Base-by-base conservation (phyloP, 495 filamentous ascomycete species). In the Thermothielavioides terrestris region DNA sequence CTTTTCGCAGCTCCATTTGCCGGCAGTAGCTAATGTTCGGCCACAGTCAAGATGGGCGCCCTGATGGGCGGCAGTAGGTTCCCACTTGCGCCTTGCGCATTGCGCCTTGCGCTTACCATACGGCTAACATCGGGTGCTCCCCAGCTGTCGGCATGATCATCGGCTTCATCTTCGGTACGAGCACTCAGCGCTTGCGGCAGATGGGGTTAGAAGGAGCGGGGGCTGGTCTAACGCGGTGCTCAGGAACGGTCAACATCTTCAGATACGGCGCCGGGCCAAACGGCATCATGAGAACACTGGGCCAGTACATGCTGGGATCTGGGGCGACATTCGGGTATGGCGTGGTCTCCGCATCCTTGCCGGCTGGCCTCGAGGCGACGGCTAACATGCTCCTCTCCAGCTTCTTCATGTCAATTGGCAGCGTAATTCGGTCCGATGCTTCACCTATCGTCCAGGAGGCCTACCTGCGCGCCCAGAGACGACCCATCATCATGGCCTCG, bases 331-430 rank as follows among this genome's bases (percentile, higher is more conserved):
- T 98, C 64, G 92, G 92, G 92, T 97, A 77, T 43, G 80, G n/a
- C 38, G 9, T 10, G 15, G 9, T 21, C 9, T 15, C 20, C 32
- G 21, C 32, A 12, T 2, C 14, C 5, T 21, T 7, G 21, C 1
- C 4, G 2, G 0, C 14, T n/a, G 15, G n/a, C 27, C 2, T n/a
- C n/a, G n/a, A n/a, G n/a, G n/a, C n/a, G 20, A 4, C 5, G 23
- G 6, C 42, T 56, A 28, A 55, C 53, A 32, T 11, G 23, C 20
- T n/a, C 5, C 12, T 27, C 23, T n/a, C 52, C 46, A 98, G 92
- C 18, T 95, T 96, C 68, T 98, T 98, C 77, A 98, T 98, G 92
- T 90, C 86, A 31, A 95, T 98, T 60, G 92, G 92, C 53, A 94
- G 86, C 56, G 89, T 91, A 17, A 96, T 98, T 59, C 84, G 92